phyloP scores from a whole-genome alignment of 495 filamentous ascomycete species.

The Xylaria palmicola region DNA sequence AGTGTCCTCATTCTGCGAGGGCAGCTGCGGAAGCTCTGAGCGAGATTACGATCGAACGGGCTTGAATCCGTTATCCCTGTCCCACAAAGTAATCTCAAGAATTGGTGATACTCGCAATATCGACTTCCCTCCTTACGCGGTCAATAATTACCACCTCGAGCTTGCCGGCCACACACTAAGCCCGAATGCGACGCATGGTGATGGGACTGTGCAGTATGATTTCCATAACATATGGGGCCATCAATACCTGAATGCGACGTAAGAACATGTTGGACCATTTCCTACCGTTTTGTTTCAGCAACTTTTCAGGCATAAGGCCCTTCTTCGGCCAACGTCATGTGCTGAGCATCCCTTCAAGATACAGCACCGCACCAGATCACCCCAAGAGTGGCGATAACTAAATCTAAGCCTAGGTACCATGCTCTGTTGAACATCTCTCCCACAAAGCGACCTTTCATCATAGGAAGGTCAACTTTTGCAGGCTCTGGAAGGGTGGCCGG shows the following conservation, averaged over 20 bases:
- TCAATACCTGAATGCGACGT: slow-evolving; percentile 75
- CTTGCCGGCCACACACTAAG: slow-evolving; percentile 71
- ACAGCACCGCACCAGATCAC: too few species aligned
- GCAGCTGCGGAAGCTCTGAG: slow-evolving; percentile 70
- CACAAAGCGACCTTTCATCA: slow-evolving; percentile 77
- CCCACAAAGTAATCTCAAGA: slow-evolving; percentile 61
- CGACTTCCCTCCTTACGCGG: slow-evolving; percentile 76
- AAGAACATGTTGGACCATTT: too few species aligned
- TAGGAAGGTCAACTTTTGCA: slow-evolving; percentile 79
- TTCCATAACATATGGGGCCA: slow-evolving; percentile 77
- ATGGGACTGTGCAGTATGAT: slow-evolving; percentile 75
- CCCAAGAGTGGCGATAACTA: too few species aligned
- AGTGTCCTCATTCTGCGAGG: slow-evolving; percentile 78
- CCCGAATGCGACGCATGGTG: slow-evolving; percentile 75
- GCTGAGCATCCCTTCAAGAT: too few species aligned
- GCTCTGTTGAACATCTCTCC: slow-evolving; percentile 63
- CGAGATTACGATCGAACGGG: slow-evolving; percentile 63
- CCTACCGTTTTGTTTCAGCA: too few species aligned
- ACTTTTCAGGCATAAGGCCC: too few species aligned
- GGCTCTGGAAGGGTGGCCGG: slow-evolving; percentile 79
- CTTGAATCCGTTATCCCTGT: slow-evolving; percentile 55
- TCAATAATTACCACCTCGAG: slow-evolving; percentile 78
- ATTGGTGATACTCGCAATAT: slow-evolving; percentile 71
- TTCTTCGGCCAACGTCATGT: too few species aligned
- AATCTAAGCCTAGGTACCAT: too few species aligned